Conservation (phyloP, 2,329 filamentous ascomycete species). For the Microthyrium microscopicum region DNA sequence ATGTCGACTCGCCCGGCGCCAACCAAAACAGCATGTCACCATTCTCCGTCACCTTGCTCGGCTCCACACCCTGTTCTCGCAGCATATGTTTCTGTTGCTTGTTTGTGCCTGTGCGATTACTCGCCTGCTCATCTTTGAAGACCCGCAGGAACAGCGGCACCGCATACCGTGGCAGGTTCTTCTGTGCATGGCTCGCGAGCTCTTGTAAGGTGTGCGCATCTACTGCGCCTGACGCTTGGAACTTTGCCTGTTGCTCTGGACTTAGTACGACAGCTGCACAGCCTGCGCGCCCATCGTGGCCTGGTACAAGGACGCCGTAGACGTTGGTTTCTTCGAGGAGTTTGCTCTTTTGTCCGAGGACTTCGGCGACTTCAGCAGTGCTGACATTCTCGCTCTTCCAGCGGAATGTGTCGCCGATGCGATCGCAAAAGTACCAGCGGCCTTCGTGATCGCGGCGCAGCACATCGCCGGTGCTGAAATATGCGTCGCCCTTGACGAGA, state of each 20-base stretch:
- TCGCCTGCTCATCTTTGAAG: constrained; percentile 37
- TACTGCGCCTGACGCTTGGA: no score
- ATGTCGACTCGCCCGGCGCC: constrained; percentile 36
- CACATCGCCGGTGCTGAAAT: constrained; percentile 73
- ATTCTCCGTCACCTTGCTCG: constrained; percentile 29
- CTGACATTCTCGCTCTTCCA: constrained; percentile 47
- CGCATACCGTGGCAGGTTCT: constrained; percentile 53
- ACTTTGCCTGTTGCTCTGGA: constrained; percentile 17
- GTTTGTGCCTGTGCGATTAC: constrained; percentile 55
- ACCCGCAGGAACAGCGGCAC: constrained; percentile 63
- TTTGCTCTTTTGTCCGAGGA: constrained; percentile 32
- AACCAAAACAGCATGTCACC: constrained; percentile 47
- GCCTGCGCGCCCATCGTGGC: constrained; percentile 70
- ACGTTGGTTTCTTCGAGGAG: constrained; percentile 56
- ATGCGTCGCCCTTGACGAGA: constrained; percentile 59
- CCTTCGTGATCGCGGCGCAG: constrained; percentile 55
- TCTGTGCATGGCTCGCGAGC: constrained; percentile 41
- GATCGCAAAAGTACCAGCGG: constrained; percentile 63
- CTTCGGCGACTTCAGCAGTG: constrained; percentile 54
- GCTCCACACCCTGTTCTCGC: constrained; percentile 58
- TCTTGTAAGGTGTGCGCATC: constrained; percentile 32
- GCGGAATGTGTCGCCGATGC: constrained; percentile 61
- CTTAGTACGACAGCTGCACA: constrained; percentile 51
- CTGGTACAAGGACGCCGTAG: constrained; percentile 63
- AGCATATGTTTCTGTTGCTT: constrained; percentile 73